Base-by-base conservation (phyloP, 768 basidiomycete genomes). In the Amanita fuliginea region DNA sequence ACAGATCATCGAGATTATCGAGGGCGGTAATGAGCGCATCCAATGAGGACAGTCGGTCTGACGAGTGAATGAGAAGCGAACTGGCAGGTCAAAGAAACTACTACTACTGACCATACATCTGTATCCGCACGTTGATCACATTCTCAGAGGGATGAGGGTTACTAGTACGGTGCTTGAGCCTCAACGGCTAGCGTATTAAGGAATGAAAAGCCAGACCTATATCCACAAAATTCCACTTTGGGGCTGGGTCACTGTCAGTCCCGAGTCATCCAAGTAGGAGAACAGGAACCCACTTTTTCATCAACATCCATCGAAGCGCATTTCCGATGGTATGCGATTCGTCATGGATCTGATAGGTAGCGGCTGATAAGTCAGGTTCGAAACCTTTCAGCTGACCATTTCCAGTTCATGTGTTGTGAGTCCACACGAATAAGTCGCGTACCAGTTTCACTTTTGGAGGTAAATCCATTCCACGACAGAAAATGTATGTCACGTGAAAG, bases 261-360 rank as follows among this genome's bases (percentile, higher is more conserved):
- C 51, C 28, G 37, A n/a, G 6, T 28, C 34, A 9, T 7, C 11
- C 18, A 24, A 3, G 11, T 48, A 28, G 39, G 14, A 33, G 22
- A 2, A 16, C n/a, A 16, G 30, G 30, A 11, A 59, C 83, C 49
- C 57, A 98, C 96, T 99, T 95, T 71, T 97, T 96, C 95, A 98
- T 98, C 51, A 98, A 63, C 85, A 98, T 98, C 93, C 93, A 99
- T 32, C 95, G 70, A 34, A 98, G 72, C 0, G 91, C 77, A 57
- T 99, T 99, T 4, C 96, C 96, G 22, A 98, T 79, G 1, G 95
- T 98, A 65, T 99, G 95, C 1, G 90, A 84, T 69, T 99, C 96
- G 60, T 97, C 84, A 61, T 83, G 73, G 41, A 98, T 84, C 62
- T 87, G 88, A 68, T 83, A 99, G 1, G 95, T 97, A 5, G 87